Evolutionary conservation across 768 basidiomycete genomes (phyloP), one percentile per base, ranked within the genome.

Genomic region (Polyporus arcularius): DNA sequence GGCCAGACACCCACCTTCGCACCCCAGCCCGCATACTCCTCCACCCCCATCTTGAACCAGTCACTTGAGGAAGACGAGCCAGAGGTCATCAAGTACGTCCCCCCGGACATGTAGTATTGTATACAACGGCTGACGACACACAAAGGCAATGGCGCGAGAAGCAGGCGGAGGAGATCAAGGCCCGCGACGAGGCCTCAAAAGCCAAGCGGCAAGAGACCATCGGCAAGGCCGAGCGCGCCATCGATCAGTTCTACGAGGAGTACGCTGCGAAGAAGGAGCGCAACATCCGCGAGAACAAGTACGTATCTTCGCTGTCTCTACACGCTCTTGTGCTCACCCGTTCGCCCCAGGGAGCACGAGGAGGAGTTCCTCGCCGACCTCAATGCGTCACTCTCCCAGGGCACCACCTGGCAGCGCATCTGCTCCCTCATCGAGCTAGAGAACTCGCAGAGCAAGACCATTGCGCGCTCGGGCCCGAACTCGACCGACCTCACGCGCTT

Each of bases 341-440:
- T 59, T 59, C 45, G 9, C 38, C 56, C 43, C 70, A 98, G 96
- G 80, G 90, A 97, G 71, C 81, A 88, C 64, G 96, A 98, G 74
- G 85, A 86, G 18, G 85, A 88, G 58, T 98, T 89, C 78, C 69
- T 96, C 42, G 80, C 85, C 15, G 75, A 77, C n/a, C 78, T 94
- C 56, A 85, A 85, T 21, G 88, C 87, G 50, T 84, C 87, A 10
- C 85, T 98, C 53, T 88, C 93, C 0, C 80, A 83, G 55, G 97
- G 96, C 28, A 97, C 96, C 21, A 96, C 95, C 8, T 99, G 96
- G 96, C 87, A 94, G 67, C 89, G 97, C 40, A 96, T 99, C 70
- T 90, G 88, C 71, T 86, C 87, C 30, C 75, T 87, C 53, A 76
- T 97, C 62, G 93, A 96, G 66, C 82, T 99, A 40, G 86, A 96